These are phyloP conservation scores for Phyllosticta citriasiana DNA, from an alignment of 2,329 filamentous ascomycete genomes.

Conservation along the genomic window DNA sequence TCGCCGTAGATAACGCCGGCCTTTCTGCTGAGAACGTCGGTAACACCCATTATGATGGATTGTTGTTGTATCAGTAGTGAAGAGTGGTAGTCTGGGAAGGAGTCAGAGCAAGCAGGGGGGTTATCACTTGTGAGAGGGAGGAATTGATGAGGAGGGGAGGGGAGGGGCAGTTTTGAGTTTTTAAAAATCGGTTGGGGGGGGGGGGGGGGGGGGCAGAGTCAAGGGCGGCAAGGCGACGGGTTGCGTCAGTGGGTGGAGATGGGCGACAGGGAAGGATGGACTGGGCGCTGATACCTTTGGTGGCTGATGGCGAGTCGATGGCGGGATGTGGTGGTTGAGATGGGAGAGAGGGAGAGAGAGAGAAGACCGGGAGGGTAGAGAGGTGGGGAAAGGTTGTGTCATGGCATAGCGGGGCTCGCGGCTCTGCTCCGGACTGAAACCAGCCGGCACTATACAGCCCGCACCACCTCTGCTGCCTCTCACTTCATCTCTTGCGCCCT, in stretches of 20 bases:
- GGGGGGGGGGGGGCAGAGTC: neutral
- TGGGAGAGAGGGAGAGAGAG: neutral
- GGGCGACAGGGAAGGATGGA: neutral
- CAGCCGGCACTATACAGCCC: neutral
- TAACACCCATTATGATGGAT: constrained; percentile 31
- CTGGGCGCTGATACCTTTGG: neutral
- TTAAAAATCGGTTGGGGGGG: neutral
- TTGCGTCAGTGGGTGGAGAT: constrained; percentile 8
- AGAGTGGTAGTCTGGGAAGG: constrained; percentile 3
- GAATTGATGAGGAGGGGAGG: constrained; percentile 6
- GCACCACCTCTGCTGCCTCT: neutral
- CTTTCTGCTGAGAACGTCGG: constrained; percentile 52
- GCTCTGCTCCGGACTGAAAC: constrained; percentile 8
- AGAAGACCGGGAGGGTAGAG: neutral
- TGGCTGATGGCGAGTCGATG: neutral
- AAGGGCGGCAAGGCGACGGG: neutral
- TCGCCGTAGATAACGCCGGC: constrained; percentile 54
- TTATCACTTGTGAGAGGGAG: neutral
- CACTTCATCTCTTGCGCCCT: neutral
- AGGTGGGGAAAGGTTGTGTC: constrained; percentile 9
- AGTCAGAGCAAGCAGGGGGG: neutral
- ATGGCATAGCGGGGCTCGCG: constrained; percentile 7
- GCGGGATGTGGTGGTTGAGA: neutral
- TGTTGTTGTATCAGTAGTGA: neutral
- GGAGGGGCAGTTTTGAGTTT: constrained; percentile 9